Conservation (phyloP, 148 eudicot species). For the Chenopodium berlandieri region DNA sequence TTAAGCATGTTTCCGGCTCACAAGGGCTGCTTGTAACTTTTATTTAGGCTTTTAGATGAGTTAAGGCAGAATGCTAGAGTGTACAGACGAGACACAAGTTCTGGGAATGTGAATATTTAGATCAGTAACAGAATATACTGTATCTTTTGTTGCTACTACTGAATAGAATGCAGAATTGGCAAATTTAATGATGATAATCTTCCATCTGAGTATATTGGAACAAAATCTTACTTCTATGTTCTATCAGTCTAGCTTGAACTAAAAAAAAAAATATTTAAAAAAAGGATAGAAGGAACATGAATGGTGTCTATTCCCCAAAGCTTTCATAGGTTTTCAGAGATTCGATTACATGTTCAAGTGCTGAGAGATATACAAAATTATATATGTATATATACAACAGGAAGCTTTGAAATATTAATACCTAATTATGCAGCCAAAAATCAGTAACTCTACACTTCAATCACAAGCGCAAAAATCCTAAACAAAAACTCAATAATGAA, state of each 20-base stretch:
- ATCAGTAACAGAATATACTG: not conserved
- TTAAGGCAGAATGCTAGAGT: conserved; percentile 18
- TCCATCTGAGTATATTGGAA: not conserved
- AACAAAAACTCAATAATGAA: not conserved
- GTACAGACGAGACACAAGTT: not conserved
- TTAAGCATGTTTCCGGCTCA: not conserved
- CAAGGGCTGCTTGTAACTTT: not conserved
- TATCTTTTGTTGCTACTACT: not conserved
- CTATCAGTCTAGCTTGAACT: not conserved
- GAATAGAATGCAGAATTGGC: not conserved
- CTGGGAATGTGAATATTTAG: not conserved
- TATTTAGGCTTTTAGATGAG: conserved; percentile 20
- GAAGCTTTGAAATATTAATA: not conserved
- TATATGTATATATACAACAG: not conserved
- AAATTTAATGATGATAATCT: not conserved
- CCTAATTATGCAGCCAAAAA: conserved; percentile 14
- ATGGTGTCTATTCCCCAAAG: not conserved
- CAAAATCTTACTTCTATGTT: not conserved
- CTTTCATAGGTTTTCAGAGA: not conserved
- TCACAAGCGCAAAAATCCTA: not conserved
- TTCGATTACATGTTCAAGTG: not conserved
- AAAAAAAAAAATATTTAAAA: not conserved
- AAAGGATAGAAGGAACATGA: too few relatives aligned
- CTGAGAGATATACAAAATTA: not conserved
- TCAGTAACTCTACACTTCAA: conserved; percentile 21